Evolutionary conservation across 352 stramenopile genomes (phyloP).

Genomic region (Phytopythium mirpurense): DNA sequence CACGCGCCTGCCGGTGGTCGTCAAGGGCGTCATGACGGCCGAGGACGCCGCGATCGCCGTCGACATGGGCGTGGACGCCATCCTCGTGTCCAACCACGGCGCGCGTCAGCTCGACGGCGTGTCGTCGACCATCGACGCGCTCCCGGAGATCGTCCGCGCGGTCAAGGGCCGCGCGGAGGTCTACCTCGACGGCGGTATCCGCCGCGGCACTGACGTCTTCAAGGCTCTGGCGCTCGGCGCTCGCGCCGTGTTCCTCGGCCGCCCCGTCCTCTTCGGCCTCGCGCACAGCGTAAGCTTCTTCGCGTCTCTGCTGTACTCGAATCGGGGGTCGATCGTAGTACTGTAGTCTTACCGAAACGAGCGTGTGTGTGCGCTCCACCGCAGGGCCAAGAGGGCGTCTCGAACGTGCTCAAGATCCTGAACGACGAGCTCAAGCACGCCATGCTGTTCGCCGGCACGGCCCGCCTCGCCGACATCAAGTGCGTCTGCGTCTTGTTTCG

Average conservation of each 20-base stretch:
- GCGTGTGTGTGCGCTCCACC: background rate
- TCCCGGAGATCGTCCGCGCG: constrained; percentile 87
- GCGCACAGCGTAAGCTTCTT: constrained; percentile 69
- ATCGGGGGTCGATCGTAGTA: no score
- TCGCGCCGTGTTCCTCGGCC: constrained; percentile 92
- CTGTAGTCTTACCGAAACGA: no score
- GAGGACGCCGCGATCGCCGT: constrained; percentile 91
- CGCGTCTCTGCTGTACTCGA: background rate
- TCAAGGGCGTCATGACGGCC: constrained; percentile 92
- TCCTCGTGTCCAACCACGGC: constrained; percentile 94
- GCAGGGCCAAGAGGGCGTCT: constrained; percentile 83
- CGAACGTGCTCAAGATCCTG: constrained; percentile 87
- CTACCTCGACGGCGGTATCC: constrained; percentile 93
- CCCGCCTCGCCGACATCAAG: constrained; percentile 64
- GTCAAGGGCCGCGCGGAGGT: constrained; percentile 85
- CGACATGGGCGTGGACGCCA: constrained; percentile 86
- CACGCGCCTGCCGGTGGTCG: constrained; percentile 87
- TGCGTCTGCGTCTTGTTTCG: constrained; percentile 27
- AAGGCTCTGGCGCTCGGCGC: constrained; percentile 92
- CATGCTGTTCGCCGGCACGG: constrained; percentile 86
- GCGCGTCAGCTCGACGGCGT: constrained; percentile 90
- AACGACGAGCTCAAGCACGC: constrained; percentile 90
- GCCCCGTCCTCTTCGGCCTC: constrained; percentile 93
- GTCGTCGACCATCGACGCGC: constrained; percentile 87
- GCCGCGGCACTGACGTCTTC: constrained; percentile 94